phyloP scores from a whole-genome alignment of 2,329 filamentous ascomycete species.

The Exophiala aquamarina region DNA sequence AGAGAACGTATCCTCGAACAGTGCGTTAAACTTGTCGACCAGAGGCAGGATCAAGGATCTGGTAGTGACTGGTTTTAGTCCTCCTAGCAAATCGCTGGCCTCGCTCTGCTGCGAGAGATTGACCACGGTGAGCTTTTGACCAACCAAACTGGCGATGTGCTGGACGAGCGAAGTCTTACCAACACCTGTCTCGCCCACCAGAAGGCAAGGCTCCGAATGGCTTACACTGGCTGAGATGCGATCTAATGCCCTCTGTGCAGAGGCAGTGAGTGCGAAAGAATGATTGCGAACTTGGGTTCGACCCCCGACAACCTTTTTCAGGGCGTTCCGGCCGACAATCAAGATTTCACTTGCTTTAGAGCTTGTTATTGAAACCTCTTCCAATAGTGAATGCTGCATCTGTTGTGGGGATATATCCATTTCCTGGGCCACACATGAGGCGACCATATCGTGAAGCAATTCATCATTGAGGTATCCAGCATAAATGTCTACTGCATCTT shows the following conservation, averaged over 20 bases:
- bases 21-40: slow-evolving; percentile 88
- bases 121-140: slow-evolving; percentile 84
- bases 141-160: slow-evolving; percentile 79
- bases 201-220: slow-evolving; percentile 80
- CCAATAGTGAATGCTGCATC: slow-evolving; percentile 70
- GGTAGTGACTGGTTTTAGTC: slow-evolving; percentile 93
- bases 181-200: slow-evolving; percentile 98
- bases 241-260: slow-evolving; percentile 81
- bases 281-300: slow-evolving; percentile 37
- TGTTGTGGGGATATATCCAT: slow-evolving; percentile 83
- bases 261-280: slow-evolving; percentile 82
- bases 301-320: slow-evolving; percentile 49
- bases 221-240: slow-evolving; percentile 81
- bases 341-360: slow-evolving; percentile 63
- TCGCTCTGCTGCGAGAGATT: slow-evolving; percentile 98
- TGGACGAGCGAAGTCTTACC: slow-evolving; percentile 97
- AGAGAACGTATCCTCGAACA: slow-evolving; percentile 87
- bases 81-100: slow-evolving; percentile 89
- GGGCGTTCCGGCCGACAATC: slow-evolving; percentile 64
- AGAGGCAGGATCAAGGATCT: slow-evolving; percentile 83
- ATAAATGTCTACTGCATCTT: slow-evolving; percentile 93
- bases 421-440: slow-evolving; percentile 74
- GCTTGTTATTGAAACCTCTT: slow-evolving; percentile 65
- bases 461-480: slow-evolving; percentile 73
- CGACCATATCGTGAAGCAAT: slow-evolving; percentile 59